Conservation (phyloP, 371 early-diverging fungal genomes). For the Mortierella sp. region DNA sequence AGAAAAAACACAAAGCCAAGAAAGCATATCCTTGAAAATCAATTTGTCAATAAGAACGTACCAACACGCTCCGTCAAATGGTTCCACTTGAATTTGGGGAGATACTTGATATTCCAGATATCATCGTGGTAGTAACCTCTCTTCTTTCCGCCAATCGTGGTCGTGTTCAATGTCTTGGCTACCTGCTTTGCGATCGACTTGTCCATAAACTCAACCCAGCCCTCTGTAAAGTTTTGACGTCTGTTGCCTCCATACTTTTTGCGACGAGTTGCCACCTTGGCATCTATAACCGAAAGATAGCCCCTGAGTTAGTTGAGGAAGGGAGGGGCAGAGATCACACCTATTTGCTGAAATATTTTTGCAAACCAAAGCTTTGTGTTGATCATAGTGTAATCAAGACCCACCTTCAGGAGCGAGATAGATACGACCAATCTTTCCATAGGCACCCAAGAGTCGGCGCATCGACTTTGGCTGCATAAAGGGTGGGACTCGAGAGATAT, state of each 20-base stretch:
- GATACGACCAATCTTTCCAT: slow-evolving; percentile 86
- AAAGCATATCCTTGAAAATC: not conserved
- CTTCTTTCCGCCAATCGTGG: slow-evolving; percentile 87
- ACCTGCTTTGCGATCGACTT: slow-evolving; percentile 87
- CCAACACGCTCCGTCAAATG: slow-evolving; percentile 93
- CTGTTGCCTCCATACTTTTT: slow-evolving; percentile 79
- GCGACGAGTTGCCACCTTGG: slow-evolving; percentile 64
- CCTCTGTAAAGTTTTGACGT: slow-evolving; percentile 89
- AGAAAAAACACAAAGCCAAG: slow-evolving; percentile 12
- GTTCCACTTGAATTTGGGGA: slow-evolving; percentile 96
- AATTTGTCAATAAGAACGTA: slow-evolving; percentile 53
- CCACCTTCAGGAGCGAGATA: slow-evolving; percentile 88
- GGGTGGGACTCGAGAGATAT: slow-evolving; percentile 91
- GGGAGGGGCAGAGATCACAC: not conserved
- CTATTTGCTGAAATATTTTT: no score
- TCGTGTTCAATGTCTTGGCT: slow-evolving; percentile 83
- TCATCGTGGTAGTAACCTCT: slow-evolving; percentile 87
- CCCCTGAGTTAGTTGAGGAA: not conserved
- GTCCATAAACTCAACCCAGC: slow-evolving; percentile 97
- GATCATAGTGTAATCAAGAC: not conserved
- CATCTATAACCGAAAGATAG: slow-evolving; percentile 55
- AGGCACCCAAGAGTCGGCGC: slow-evolving; percentile 72
- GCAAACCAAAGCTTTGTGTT: no score
- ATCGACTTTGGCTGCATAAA: slow-evolving; percentile 91
- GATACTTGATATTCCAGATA: slow-evolving; percentile 96